These are phyloP conservation scores for Eucalyptus sp. DNA, from an alignment of 345 rosid species.

Conservation along the genomic window DNA sequence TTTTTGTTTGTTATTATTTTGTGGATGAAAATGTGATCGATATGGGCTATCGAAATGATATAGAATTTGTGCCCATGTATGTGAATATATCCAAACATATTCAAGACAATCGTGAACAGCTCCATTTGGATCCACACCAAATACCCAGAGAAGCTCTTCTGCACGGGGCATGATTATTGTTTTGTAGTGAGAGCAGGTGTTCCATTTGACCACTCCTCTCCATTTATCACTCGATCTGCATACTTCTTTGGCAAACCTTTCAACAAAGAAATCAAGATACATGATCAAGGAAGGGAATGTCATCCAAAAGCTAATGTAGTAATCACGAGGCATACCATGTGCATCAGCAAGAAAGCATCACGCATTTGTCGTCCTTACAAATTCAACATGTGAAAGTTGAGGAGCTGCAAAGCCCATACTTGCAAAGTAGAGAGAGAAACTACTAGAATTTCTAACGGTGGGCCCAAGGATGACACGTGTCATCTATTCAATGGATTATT, in stretches of 20 bases:
- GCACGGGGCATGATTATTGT: neutral
- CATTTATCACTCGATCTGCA: neutral
- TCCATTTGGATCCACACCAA: neutral
- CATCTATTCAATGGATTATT: too few relatives aligned
- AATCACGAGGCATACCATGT: neutral
- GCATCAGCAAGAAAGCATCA: too few relatives aligned
- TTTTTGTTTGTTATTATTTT: neutral
- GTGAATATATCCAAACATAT: neutral
- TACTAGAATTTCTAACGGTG: too few relatives aligned
- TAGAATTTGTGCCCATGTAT: too few relatives aligned
- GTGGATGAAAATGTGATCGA: neutral
- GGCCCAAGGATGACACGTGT: too few relatives aligned
- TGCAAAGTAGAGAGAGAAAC: too few relatives aligned
- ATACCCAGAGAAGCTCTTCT: neutral
- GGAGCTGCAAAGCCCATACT: too few relatives aligned
- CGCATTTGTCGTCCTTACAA: accelerated
- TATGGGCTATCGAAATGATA: neutral
- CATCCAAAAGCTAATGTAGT: neutral
- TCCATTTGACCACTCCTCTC: accelerated
- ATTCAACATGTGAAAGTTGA: too few relatives aligned
- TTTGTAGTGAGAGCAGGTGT: neutral
- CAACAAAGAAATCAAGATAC: neutral
- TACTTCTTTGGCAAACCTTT: neutral
- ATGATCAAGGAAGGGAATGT: neutral
- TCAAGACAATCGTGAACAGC: neutral